phyloP scores from a whole-genome alignment of 2,329 filamentous ascomycete genomes.

The Penicillium janthinellum region DNA sequence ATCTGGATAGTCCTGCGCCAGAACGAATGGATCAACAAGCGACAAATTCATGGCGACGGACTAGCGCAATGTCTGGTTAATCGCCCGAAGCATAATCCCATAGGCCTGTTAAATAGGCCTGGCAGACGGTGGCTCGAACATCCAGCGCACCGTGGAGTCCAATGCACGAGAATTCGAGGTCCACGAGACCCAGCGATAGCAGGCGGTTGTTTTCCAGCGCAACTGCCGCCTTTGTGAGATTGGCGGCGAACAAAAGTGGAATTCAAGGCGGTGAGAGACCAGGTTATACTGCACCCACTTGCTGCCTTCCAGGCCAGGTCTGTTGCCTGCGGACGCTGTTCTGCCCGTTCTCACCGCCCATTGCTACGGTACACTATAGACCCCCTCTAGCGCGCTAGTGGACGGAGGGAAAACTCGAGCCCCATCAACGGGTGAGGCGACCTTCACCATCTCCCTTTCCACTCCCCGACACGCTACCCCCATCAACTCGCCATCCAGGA shows the following conservation, averaged over 20 bases:
- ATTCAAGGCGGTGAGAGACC: constrained; percentile 14
- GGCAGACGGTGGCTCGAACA: constrained; percentile 27
- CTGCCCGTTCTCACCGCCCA: constrained; percentile 7
- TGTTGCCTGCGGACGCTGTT: not conserved
- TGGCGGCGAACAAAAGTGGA: constrained; percentile 2
- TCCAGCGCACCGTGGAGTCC: constrained; percentile 19
- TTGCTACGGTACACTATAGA: constrained; percentile 23
- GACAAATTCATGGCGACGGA: constrained; percentile 66
- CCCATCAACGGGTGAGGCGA: constrained; percentile 44
- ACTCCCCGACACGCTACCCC: constrained; percentile 39
- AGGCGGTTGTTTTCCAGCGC: constrained; percentile 1
- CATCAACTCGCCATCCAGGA: constrained; percentile 32
- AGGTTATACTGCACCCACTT: constrained; percentile 2
- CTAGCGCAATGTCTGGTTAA: not conserved
- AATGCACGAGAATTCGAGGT: not conserved
- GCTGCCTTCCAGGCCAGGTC: constrained; percentile 8
- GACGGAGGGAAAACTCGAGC: constrained; percentile 41
- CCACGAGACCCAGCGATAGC: not conserved
- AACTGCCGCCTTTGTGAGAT: constrained; percentile 3
- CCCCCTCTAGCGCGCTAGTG: constrained; percentile 28
- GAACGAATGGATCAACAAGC: constrained; percentile 69
- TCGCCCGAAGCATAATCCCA: constrained; percentile 15
- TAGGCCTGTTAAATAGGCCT: constrained; percentile 30
- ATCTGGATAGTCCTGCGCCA: constrained; percentile 84
- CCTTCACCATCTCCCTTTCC: constrained; percentile 46